Base-by-base conservation (phyloP, 2,329 filamentous ascomycete genomes). In the Reticulascus tulasneorum region DNA sequence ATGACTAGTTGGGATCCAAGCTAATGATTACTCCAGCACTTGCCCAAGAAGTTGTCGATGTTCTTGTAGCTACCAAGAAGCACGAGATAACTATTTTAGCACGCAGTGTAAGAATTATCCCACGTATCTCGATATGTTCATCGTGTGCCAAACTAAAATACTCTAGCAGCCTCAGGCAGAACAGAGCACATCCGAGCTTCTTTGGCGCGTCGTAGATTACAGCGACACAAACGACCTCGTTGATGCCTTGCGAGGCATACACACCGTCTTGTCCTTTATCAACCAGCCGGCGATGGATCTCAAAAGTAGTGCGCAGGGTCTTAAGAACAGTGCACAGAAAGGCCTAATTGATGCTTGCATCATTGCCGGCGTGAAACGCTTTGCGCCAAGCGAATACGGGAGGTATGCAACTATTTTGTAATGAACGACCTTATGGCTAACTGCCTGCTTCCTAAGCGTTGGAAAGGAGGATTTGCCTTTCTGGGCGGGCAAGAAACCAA, bases 371-470 rank as follows among this genome's bases (percentile, higher is more conserved):
- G 78, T 84, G 6, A 71, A 72, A 46, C 67, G 77, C 7, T 81
- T 79, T 50, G 67, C 81, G 2, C 77, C 79, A 2, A 75, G 74
- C 23, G 81, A 85, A 45, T 84, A 71, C 44, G 58, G 51, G 16
- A 56, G 55, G 67, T 71, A 40, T 2, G 10, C 26, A 20, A 15
- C 2, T 3, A 11, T 12, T 9, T 5, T 4, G 16, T 10, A 4
- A 11, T 11, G 23, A 9, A 15, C 11, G 9, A 4, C 20, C 9
- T 12, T 9, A 10, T 9, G 8, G 6, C 12, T 15, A 15, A 6
- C 8, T 15, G 3, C 24, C 19, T 18, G 6, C 15, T 3, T 16
- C 12, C 10, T 6, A 10, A 6, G n/a, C 3, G 4, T 36, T 1
- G 15, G 9, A 42, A 36, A n/a, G 11, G 50, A 58, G 2, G 38